Evolutionary conservation across 2,329 filamentous ascomycete species (phyloP), one percentile per base, ranked within the genome.

Genomic region (Grosmannia huntii): DNA sequence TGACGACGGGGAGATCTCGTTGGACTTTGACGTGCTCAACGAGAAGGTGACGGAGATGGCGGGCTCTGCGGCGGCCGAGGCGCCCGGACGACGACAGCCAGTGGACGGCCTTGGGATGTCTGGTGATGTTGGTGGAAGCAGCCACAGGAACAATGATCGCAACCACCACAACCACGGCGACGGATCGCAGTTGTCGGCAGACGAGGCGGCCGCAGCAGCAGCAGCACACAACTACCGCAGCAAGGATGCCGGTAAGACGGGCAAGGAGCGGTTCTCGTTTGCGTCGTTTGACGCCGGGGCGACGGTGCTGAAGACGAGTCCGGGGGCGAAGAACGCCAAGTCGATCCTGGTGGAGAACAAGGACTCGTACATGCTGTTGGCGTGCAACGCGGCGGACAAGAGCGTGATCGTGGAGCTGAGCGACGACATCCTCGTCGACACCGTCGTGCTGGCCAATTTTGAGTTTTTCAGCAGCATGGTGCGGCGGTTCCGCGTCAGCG

Each of bases 401-500:
- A 96, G 95, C 68, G 79, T 97, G 62, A 91, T 97, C 60, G 83
- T 99, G 60, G 94, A 99, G 72, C 78, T 99, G 33, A 97, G 90
- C 70, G 90, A 95, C 67, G 82, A 85, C 59, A 83, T 86, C 59
- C 79, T 95, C 51, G 87, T 99, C 60, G 94, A 99, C 68, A 99
- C 94, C 0, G 79, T 99, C 48, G 94, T 97, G n/a, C 78, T 99
- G 57, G 94, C 92, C 61, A 99, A 99, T 69, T 99, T 95, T 66
- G 94, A 99, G 70, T 99, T 99, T 75, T 99, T 99, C 76, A 96
- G 90, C 58, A 96, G 90, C 68, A 96, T 95, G 80, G 88, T 97
- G 65, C 86, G 90, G 57, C 87, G 85, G 53, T 96, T 99, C 70
- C 82, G 88, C 56, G 84, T 97, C 64, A 95, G 89, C 68, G 92